Evolutionary conservation across 345 rosid genomes (phyloP).

Genomic region (Eucalyptus urophylla): DNA sequence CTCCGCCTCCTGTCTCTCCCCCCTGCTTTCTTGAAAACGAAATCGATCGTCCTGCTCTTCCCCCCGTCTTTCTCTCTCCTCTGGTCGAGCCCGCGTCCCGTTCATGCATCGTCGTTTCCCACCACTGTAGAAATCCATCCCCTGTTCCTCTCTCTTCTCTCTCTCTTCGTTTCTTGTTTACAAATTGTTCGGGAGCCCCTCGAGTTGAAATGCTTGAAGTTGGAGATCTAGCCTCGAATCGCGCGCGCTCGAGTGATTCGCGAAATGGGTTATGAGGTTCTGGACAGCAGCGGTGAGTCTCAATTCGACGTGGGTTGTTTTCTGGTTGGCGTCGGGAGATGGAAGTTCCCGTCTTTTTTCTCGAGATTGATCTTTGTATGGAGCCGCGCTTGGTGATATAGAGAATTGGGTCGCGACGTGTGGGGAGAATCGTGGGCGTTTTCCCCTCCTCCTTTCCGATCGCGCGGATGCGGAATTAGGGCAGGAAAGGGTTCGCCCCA

Average conservation of each 20-base stretch:
- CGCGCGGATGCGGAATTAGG: not conserved
- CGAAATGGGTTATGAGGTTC: slow-evolving; percentile 38
- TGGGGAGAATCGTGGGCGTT: not conserved
- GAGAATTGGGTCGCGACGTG: not conserved
- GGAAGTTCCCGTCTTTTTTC: not conserved
- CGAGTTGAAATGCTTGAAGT: not conserved
- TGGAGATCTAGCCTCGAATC: not conserved
- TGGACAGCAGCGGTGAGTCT: slow-evolving; percentile 38
- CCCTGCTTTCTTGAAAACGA: not conserved
- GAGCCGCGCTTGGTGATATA: not conserved
- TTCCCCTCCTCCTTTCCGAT: not conserved
- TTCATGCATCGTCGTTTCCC: not conserved
- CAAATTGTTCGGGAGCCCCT: not conserved
- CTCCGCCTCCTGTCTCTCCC: not conserved
- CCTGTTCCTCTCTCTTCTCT: not conserved
- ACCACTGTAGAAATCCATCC: not conserved
- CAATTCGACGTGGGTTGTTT: not conserved
- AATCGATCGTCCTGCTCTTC: not conserved
- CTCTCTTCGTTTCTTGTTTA: not conserved
- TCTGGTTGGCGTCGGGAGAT: not conserved
- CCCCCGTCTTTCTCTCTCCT: not conserved
- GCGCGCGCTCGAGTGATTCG: not conserved
- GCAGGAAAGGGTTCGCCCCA: not conserved
- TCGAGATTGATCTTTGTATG: not conserved
- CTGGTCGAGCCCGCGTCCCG: not conserved